Percentiles rank a stretch among this genome's conserved stretches.
Conservation (phyloP, 1,139 yeast species). For the Pichia sp. region DNA sequence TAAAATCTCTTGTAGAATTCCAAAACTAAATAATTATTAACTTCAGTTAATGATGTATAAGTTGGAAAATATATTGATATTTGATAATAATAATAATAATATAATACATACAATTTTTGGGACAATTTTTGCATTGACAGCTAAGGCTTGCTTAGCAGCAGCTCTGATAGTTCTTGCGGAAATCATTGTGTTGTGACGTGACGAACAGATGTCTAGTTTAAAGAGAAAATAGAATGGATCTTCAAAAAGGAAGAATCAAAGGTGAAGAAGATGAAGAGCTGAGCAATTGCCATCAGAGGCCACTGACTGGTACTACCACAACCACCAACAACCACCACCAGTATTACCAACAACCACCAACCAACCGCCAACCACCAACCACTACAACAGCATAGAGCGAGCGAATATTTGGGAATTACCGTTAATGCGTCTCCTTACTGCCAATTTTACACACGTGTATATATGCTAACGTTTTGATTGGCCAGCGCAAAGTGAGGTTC, state of each 20-base stretch:
- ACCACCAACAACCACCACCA: neutral
- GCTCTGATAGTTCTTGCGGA: conserved; percentile 80
- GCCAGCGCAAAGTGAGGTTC: neutral
- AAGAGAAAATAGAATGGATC: neutral
- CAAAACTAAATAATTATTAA: too few relatives aligned
- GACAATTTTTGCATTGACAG: conserved; percentile 49
- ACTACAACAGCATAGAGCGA: too few relatives aligned
- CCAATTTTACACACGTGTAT: too few relatives aligned
- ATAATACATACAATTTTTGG: conserved; percentile 56
- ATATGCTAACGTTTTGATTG: neutral
- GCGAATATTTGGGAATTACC: too few relatives aligned
- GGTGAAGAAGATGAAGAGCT: neutral
- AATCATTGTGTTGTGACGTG: conserved; percentile 44
- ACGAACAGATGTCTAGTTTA: conserved; percentile 7
- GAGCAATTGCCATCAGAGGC: neutral
- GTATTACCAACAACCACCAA: too few relatives aligned
- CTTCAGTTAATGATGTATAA: too few relatives aligned
- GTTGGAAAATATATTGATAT: too few relatives aligned
- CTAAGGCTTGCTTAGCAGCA: conserved; percentile 71
- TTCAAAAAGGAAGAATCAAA: neutral
- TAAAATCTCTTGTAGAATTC: too few relatives aligned
- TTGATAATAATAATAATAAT: too few relatives aligned
- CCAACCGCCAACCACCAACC: too few relatives aligned
- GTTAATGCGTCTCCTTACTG: too few relatives aligned
- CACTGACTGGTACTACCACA: neutral